A percentile compares a stretch with the other conserved stretches of the same genome.
These are phyloP conservation scores for Monosporozyma servazzii DNA, from an alignment of 805 yeast species.

Conservation along the genomic window DNA sequence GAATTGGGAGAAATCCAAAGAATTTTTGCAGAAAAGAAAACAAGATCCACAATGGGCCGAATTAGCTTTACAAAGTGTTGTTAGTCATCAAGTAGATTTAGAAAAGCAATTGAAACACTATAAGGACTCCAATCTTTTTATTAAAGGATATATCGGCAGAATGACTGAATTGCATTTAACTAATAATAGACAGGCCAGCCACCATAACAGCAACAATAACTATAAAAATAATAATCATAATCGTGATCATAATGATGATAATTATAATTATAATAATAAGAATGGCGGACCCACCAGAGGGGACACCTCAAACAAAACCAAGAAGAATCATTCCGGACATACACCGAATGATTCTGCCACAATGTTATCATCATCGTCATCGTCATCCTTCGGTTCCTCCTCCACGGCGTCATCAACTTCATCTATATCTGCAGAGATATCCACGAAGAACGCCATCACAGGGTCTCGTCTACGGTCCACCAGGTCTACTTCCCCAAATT, in stretches of 20 bases:
- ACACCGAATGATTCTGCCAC: not conserved
- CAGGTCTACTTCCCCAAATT: conserved; percentile 15
- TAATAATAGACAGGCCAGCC: not conserved
- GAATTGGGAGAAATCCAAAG: conserved; percentile 22
- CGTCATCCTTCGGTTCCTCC: not conserved
- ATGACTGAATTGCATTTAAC: conserved; percentile 5
- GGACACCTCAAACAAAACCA: not conserved
- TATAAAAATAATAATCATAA: too few species aligned
- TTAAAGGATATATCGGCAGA: conserved; percentile 16
- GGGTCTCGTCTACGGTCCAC: conserved; percentile 15
- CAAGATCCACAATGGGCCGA: conserved; percentile 29
- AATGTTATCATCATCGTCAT: not conserved
- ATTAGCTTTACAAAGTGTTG: conserved; percentile 14
- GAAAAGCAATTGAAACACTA: conserved; percentile 9
- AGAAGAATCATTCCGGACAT: not conserved
- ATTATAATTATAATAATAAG: not conserved
- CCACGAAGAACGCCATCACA: not conserved
- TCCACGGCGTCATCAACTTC: not conserved
- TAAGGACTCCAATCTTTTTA: conserved; percentile 13
- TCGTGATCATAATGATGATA: too few species aligned
- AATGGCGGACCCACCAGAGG: not conserved
- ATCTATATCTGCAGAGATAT: not conserved
- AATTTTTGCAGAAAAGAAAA: conserved; percentile 23
- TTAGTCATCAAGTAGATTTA: conserved; percentile 8
- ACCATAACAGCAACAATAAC: too few species aligned